Base-by-base conservation (phyloP, 2,329 filamentous ascomycete species). In the Fusarium sp. region DNA sequence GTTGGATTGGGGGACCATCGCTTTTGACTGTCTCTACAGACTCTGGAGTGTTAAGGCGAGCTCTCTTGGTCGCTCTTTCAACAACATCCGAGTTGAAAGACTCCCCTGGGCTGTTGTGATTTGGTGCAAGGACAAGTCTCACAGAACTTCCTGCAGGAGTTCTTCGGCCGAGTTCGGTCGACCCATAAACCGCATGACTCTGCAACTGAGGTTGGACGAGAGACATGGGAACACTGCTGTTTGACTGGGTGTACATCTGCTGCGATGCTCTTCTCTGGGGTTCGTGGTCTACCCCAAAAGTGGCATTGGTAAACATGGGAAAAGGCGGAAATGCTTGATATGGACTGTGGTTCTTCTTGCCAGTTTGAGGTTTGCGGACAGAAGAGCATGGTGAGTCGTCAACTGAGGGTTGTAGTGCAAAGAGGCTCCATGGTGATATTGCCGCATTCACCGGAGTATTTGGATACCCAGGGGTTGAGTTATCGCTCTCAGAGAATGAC, bases 1-100 rank as follows among this genome's bases (percentile, higher is more conserved):
- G n/a, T n/a, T n/a, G n/a, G n/a, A n/a, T n/a, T n/a, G n/a, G 81
- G 40, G 85, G 80, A 47, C 85, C 82, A 48, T 85, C 82, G 20
- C 82, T 80, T 37, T 84, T 84, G 17, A 84, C 80, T 11, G 72
- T 80, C 64, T 80, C 83, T n/a, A 76, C 71, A 35, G 83, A 81
- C 4, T 29, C 47, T 51, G 70, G 63, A 23, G 56, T 64, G 20
- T 55, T 82, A 49, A 81, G 78, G 14, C 83, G 80, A 55, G 76
- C 74, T 33, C 85, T 80, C 69, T 86, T 87, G 37, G 70, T 67
- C n/a, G 78, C 76, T 39, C 79, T 81, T 11, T 81, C 80, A 63
- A 11, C 43, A 33, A 13, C 27, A 18, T 42, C 59, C 15, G 21
- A 13, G 13, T 70, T 57, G 66, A 39, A 58, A 61, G 42, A 61